phyloP scores from a whole-genome alignment of 305 asterid genomes.

The Fraxinus albicans region DNA sequence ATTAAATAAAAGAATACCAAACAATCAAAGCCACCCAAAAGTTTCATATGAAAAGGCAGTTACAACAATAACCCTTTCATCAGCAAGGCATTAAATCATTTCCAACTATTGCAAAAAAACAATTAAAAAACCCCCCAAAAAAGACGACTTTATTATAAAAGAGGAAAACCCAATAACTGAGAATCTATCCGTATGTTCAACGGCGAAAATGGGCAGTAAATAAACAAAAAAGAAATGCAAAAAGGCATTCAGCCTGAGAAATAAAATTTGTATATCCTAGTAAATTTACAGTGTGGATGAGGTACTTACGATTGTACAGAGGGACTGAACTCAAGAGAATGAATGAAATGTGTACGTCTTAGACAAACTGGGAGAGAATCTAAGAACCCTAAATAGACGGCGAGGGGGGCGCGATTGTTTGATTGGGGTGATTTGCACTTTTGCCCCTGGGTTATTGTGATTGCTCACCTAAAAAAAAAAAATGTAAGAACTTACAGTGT shows the following conservation, averaged over 20 bases:
- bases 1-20: conserved; percentile 1
- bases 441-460: too few relatives aligned
- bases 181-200: neutral
- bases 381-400: conserved; percentile 79
- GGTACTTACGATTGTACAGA: conserved; percentile 24
- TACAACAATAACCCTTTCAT: conserved; percentile 21
- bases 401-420: conserved; percentile 21
- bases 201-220: neutral
- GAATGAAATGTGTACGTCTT: conserved; percentile 26
- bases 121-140: conserved; percentile 4
- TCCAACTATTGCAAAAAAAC: conserved; percentile 20
- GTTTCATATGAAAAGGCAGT: conserved; percentile 13
- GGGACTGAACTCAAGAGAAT: conserved; percentile 33
- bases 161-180: neutral
- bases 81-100: conserved; percentile 26
- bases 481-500: too few relatives aligned
- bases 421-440: too few relatives aligned
- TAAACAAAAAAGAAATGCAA: conserved; percentile 2
- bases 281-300: neutral
- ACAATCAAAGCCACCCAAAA: neutral
- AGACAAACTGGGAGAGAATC: neutral
- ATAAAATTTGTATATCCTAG: conserved; percentile 2
- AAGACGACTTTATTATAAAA: conserved; percentile 7
- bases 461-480: too few relatives aligned
- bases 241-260: conserved; percentile 4